Conservation (phyloP, 2,329 filamentous ascomycete genomes). For the Sporothrix brasiliensis region DNA sequence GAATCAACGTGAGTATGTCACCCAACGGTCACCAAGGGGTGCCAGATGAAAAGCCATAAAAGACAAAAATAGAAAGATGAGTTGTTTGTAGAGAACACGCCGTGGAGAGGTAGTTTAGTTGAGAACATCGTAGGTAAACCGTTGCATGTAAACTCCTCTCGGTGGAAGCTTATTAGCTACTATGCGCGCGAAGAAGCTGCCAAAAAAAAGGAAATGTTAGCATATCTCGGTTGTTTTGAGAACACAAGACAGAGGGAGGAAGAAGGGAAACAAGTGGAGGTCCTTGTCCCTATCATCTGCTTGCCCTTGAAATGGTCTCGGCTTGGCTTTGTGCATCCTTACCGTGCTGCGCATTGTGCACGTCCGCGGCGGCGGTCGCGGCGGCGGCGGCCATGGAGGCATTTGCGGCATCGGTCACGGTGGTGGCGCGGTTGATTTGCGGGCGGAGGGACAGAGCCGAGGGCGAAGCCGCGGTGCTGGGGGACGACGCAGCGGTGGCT, state of each 20-base stretch:
- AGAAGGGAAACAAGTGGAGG: constrained; percentile 23
- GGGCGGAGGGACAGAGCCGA: constrained; percentile 20
- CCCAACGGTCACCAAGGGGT: not conserved
- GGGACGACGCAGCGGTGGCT: not conserved
- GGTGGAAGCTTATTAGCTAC: constrained; percentile 25
- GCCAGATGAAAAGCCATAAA: not conserved
- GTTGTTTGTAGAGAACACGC: not conserved
- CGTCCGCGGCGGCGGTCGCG: not conserved
- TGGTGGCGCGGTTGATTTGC: constrained; percentile 30
- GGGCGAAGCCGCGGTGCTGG: not conserved
- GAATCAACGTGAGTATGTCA: not conserved
- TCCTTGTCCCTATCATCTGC: constrained; percentile 17
- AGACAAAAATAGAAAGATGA: not conserved
- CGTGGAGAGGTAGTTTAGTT: not conserved
- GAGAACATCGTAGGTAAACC: not conserved
- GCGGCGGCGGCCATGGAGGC: constrained; percentile 24
- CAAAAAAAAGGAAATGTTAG: not conserved
- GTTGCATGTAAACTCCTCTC: not conserved
- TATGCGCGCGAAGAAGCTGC: constrained; percentile 35
- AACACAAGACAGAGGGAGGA: not conserved
- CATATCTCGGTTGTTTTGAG: not conserved
- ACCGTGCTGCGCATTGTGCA: constrained; percentile 42
- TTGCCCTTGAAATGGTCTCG: constrained; percentile 58
- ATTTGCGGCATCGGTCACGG: constrained; percentile 28
- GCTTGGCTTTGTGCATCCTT: constrained; percentile 55